These are phyloP conservation scores for Trametes elegans DNA, from an alignment of 768 basidiomycete species.

Conservation along the genomic window DNA sequence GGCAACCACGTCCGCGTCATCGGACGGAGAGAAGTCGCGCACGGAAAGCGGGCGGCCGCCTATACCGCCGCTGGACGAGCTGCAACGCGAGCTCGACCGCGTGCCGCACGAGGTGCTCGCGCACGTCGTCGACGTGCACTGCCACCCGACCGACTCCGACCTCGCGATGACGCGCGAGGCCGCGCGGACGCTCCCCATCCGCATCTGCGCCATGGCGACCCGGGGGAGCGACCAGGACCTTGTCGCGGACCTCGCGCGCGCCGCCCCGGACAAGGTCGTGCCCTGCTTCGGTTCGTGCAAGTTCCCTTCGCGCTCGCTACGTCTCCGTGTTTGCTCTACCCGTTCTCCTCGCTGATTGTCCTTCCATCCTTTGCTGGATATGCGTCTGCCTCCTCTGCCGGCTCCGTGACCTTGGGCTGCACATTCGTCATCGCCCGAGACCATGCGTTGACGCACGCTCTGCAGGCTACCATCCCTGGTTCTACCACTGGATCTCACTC, in stretches of 20 bases:
- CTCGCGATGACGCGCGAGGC: slow-evolving; percentile 48
- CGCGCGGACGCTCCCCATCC: slow-evolving; percentile 39
- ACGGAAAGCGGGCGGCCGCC: background rate
- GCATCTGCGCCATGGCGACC: slow-evolving; percentile 83
- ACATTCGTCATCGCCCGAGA: background rate
- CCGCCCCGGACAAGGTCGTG: slow-evolving; percentile 65
- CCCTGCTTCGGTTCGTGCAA: slow-evolving; percentile 75
- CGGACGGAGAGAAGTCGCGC: too few relatives aligned
- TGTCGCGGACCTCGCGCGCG: slow-evolving; percentile 62
- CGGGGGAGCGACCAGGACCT: slow-evolving; percentile 63
- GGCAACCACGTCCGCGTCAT: background rate
- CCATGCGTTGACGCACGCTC: slow-evolving; percentile 9
- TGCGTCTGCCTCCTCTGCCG: background rate
- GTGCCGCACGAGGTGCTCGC: slow-evolving; percentile 42
- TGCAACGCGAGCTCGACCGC: slow-evolving; percentile 6
- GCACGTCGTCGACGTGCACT: slow-evolving; percentile 85
- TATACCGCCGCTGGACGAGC: background rate
- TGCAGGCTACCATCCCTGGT: slow-evolving; percentile 94
- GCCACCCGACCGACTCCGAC: slow-evolving; percentile 84
- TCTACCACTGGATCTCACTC: slow-evolving; percentile 71
- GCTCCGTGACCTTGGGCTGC: too few relatives aligned
- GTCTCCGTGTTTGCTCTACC: background rate
- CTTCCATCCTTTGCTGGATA: too few relatives aligned
- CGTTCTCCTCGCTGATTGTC: background rate
- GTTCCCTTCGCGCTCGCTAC: background rate